Evolutionary conservation across 176 grass and related monocot genomes (phyloP).

Genomic region (Tuctoria greenei): DNA sequence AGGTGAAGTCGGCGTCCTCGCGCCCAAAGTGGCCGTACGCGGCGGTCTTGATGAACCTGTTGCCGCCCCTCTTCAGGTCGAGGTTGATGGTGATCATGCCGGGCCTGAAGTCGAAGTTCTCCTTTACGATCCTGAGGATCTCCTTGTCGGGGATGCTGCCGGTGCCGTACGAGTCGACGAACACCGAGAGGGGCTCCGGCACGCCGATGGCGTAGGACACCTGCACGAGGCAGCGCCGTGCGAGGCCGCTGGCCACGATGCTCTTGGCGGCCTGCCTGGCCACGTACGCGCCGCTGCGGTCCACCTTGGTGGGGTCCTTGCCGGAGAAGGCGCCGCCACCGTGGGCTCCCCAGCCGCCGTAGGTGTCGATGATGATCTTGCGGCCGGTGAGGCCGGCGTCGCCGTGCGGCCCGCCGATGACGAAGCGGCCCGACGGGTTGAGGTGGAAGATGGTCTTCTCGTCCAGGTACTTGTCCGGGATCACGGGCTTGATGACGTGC

Average conservation of each 20-base stretch:
- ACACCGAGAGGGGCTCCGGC: constrained; percentile 59
- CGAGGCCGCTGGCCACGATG: constrained; percentile 51
- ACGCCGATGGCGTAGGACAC: constrained; percentile 72
- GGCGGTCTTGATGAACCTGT: constrained; percentile 67
- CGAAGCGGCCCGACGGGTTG: constrained; percentile 62
- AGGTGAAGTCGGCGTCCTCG: constrained; percentile 63
- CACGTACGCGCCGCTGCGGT: constrained; percentile 70
- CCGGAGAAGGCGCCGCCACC: constrained; percentile 65
- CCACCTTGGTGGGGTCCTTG: constrained; percentile 75
- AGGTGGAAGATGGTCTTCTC: constrained; percentile 79
- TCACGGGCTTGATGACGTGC: constrained; percentile 77
- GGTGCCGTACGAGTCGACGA: constrained; percentile 53
- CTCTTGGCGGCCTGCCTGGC: constrained; percentile 69
- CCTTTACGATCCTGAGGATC: constrained; percentile 65
- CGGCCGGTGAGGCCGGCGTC: constrained; percentile 59
- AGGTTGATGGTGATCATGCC: constrained; percentile 77
- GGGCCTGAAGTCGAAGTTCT: constrained; percentile 68
- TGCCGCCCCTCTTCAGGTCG: constrained; percentile 58
- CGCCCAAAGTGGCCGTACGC: constrained; percentile 67
- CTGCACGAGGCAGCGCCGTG: constrained; percentile 57
- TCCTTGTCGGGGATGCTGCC: constrained; percentile 65
- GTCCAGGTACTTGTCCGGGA: constrained; percentile 64
- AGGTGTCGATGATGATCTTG: constrained; percentile 79
- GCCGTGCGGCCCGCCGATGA: constrained; percentile 59
- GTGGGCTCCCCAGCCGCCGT: constrained; percentile 65